Percentiles rank a stretch among this genome's conserved stretches.
Evolutionary conservation across 805 yeast species (phyloP).

Genomic region (Lipomyces sp.): DNA sequence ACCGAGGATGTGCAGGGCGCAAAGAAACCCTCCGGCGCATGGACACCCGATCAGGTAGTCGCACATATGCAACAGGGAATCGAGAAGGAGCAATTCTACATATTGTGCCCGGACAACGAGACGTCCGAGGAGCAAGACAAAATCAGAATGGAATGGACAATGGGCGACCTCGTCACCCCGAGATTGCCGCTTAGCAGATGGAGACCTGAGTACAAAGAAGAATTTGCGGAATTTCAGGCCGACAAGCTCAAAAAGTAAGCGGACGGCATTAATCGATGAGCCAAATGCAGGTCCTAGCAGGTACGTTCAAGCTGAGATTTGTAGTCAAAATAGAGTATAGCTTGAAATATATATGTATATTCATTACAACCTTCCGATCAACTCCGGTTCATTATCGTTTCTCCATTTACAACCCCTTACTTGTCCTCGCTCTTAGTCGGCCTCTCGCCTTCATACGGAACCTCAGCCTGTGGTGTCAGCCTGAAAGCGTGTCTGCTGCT

Average conservation of each 20-base stretch:
- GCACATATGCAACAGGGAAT: conserved; percentile 29
- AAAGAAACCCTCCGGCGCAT: conserved; percentile 34
- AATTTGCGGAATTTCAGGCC: conserved; percentile 21
- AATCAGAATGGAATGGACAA: conserved; percentile 32
- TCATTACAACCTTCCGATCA: too few relatives aligned
- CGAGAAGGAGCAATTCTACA: conserved; percentile 29
- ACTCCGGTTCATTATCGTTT: too few relatives aligned
- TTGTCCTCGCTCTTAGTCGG: too few relatives aligned
- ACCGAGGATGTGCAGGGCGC: conserved; percentile 4
- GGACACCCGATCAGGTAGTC: conserved; percentile 35
- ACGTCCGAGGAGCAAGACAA: conserved; percentile 29
- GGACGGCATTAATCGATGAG: too few relatives aligned
- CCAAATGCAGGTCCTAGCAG: too few relatives aligned
- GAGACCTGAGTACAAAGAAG: conserved; percentile 29
- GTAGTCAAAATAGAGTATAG: too few relatives aligned
- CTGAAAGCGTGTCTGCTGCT: conserved; percentile 70
- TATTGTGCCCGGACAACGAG: conserved; percentile 34
- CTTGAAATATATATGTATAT: too few relatives aligned
- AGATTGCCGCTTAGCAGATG: conserved; percentile 34
- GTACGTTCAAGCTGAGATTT: too few relatives aligned
- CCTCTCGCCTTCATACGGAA: conserved; percentile 50
- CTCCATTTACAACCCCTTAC: too few relatives aligned
- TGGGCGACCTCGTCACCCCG: conserved; percentile 26
- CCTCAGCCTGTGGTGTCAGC: conserved; percentile 71
- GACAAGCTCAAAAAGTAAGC: not conserved